These are phyloP conservation scores for Didymellaceae sp. DNA, from an alignment of 2,329 filamentous ascomycete species.

Conservation along the genomic window DNA sequence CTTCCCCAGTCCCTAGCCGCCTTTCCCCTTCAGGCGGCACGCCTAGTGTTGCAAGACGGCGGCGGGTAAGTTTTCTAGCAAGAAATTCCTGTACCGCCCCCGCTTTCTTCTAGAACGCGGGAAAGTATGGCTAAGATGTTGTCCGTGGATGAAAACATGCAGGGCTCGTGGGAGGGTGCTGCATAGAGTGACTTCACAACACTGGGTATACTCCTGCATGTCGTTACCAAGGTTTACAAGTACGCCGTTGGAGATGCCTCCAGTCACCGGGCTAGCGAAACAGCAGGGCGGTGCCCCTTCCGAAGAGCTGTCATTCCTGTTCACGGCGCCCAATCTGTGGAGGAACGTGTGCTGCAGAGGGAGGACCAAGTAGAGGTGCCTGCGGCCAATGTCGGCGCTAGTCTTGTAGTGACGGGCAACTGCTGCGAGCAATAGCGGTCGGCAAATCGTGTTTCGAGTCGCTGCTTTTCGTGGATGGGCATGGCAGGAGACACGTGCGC, in stretches of 20 bases:
- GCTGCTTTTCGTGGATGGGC: constrained; percentile 14
- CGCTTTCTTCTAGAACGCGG: constrained; percentile 23
- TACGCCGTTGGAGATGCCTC: constrained; percentile 4
- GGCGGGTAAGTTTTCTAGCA: constrained; percentile 19
- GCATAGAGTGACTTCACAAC: constrained; percentile 2
- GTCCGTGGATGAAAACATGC: constrained; percentile 5
- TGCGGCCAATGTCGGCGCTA: constrained; percentile 21
- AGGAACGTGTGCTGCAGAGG: constrained; percentile 8
- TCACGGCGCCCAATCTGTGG: constrained; percentile 15
- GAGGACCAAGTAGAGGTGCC: constrained; percentile 5
- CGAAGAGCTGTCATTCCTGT: constrained; percentile 15
- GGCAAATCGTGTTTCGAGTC: constrained; percentile 8
- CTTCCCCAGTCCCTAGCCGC: constrained; percentile 7
- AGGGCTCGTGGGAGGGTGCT: background rate
- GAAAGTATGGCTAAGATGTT: constrained; percentile 10
- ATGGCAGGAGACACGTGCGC: constrained; percentile 14
- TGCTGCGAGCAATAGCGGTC: constrained; percentile 6
- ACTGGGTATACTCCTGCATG: constrained; percentile 9
- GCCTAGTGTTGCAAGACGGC: constrained; percentile 12
- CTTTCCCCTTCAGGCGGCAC: constrained; percentile 8
- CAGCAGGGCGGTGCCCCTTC: constrained; percentile 1
- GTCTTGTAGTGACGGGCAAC: constrained; percentile 10
- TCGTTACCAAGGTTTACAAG: constrained; percentile 11
- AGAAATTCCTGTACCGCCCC: constrained; percentile 17
- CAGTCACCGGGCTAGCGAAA: constrained; percentile 9